phyloP scores from a whole-genome alignment of 1,139 yeast genomes.

The Suhomyces bribrorum region DNA sequence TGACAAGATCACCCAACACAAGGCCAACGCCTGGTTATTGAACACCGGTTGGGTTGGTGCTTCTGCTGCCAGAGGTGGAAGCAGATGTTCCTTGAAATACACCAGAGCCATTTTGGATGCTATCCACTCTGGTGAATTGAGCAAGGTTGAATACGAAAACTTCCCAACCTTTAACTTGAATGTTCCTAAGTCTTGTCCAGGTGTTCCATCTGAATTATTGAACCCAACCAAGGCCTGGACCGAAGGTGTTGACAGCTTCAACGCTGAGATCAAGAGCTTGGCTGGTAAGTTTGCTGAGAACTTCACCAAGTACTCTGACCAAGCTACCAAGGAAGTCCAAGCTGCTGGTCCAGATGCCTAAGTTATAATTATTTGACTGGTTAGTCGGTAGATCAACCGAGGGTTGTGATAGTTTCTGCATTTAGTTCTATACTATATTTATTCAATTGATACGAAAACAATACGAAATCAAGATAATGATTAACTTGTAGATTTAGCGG shows the following conservation, averaged over 20 bases:
- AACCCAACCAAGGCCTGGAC: conserved; percentile 89
- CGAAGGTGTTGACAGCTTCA: conserved; percentile 68
- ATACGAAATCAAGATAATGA: too few species aligned
- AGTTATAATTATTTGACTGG: conserved; percentile 9
- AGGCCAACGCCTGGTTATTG: conserved; percentile 92
- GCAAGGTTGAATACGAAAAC: conserved; percentile 75
- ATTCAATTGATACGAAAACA: not conserved
- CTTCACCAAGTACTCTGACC: conserved; percentile 80
- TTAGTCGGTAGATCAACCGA: not conserved
- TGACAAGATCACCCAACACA: conserved; percentile 85
- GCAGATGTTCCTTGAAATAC: conserved; percentile 96
- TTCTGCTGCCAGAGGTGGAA: conserved; percentile 89
- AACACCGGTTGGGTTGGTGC: conserved; percentile 99
- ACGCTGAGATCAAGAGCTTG: conserved; percentile 67
- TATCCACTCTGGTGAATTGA: conserved; percentile 88
- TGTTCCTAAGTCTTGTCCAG: conserved; percentile 79
- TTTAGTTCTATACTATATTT: not conserved
- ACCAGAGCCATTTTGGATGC: conserved; percentile 96
- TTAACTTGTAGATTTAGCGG: too few species aligned
- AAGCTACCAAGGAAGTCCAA: conserved; percentile 81
- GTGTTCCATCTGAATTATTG: conserved; percentile 81
- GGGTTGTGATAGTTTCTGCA: not conserved
- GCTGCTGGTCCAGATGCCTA: conserved; percentile 83
- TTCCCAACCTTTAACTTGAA: conserved; percentile 86
- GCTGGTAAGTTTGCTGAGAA: conserved; percentile 82